Base-by-base conservation (phyloP, 208 protist genomes). In the Trypanosoma vivax region DNA sequence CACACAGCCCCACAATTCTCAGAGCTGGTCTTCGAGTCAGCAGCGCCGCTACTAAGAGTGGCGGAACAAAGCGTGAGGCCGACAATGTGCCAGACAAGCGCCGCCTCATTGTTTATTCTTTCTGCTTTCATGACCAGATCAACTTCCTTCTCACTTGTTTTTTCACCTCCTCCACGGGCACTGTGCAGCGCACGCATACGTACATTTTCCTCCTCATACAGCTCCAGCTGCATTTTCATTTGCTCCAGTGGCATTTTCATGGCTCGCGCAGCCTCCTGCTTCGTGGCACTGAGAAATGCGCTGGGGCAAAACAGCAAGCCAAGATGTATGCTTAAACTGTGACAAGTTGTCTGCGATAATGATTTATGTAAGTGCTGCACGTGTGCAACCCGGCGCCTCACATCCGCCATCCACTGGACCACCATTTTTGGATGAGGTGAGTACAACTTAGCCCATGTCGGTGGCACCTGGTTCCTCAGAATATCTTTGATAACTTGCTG, bases 211-310 rank as follows among this genome's bases (percentile, higher is more conserved):
- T 65, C 49, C 6, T 48, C 38, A n/a, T 58, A 37, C 10, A 80
- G 51, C 33, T 80, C 68, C 3, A 97, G 61, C 13, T 68, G 65
- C 4, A 96, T 78, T 47, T 79, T 60, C 9, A 98, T 78, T 19
- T 88, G 88, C 66, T 99, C 96, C 2, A 99, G 73, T 1, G 96
- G 91, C 67, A 88, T 83, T 10, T 65, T 37, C 31, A 86, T 72
- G 5, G 58, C 51, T 29, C 96, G 81, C 24, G 95, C 91, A 11
- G 78, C 88, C 31, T 91, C 73, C 83, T 99, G 97, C 56, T 97
- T 87, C 21, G 94, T 97, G n/a, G 98, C 97, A 19, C 97, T 99
- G 30, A 99, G 70, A 61, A 97, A 98, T 0, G 96, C 96, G 16
- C 95, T 92, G 7, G 97, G 98, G 7, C 76, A 67, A 50, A 98